Conservation (phyloP, 1,139 yeast species). For the Yarrowia galli region DNA sequence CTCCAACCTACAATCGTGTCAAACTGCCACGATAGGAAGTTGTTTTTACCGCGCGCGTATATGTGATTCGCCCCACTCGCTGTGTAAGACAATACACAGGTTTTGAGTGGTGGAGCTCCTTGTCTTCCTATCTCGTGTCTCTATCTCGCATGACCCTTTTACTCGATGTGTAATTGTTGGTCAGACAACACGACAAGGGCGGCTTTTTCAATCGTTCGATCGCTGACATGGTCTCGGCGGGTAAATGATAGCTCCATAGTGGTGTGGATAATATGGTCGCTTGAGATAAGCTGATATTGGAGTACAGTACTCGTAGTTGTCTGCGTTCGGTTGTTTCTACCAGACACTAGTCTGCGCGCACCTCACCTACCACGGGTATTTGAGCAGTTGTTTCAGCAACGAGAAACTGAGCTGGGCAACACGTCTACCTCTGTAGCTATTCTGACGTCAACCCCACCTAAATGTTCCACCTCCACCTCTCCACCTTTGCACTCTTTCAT, state of each 20-base stretch:
- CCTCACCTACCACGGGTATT: too few species aligned
- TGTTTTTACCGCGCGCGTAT: slow-evolving; percentile 9
- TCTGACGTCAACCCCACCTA: not conserved
- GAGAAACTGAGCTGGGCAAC: too few species aligned
- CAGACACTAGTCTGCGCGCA: too few species aligned
- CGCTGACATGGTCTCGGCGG: not conserved
- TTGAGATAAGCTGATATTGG: not conserved
- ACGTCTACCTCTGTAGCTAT: too few species aligned
- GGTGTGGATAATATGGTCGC: not conserved
- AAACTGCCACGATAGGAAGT: slow-evolving; percentile 4
- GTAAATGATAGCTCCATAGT: not conserved
- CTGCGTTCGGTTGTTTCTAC: too few species aligned
- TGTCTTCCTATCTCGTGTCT: not conserved
- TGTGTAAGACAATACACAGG: not conserved
- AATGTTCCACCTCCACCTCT: not conserved
- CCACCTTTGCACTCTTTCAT: not conserved
- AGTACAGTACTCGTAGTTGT: too few species aligned
- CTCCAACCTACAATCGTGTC: not conserved
- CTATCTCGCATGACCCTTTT: not conserved
- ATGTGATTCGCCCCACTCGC: not conserved
- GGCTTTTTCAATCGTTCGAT: not conserved
- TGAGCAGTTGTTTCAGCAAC: too few species aligned
- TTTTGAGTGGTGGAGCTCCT: not conserved
- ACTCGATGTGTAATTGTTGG: slow-evolving; percentile 1
- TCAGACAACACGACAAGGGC: not conserved